A percentile compares a stretch with the other conserved stretches of the same genome.
phyloP scores from a whole-genome alignment of 352 stramenopile species.

The Hyaloperonospora arabidopsidis region DNA sequence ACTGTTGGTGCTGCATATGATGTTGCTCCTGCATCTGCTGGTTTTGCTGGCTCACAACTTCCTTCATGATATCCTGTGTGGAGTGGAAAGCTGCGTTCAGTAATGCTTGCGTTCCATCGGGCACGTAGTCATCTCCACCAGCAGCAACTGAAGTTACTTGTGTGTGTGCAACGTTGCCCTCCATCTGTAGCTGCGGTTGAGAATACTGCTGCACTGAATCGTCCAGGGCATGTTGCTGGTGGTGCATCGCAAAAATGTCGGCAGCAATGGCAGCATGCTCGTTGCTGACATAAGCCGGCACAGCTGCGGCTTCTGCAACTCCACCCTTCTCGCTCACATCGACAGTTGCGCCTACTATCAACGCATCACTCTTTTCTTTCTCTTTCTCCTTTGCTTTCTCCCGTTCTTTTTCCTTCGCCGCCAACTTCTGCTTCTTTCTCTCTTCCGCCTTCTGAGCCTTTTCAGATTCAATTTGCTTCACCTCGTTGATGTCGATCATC shows the following conservation, averaged over 20 bases:
- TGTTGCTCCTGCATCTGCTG: slow-evolving; percentile 34
- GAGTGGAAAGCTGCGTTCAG: slow-evolving; percentile 65
- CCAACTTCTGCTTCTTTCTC: slow-evolving; percentile 62
- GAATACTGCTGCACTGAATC: slow-evolving; percentile 18
- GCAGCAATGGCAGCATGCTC: slow-evolving; percentile 32
- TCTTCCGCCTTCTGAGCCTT: slow-evolving; percentile 81
- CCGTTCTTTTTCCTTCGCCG: slow-evolving; percentile 34
- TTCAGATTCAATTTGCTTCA: slow-evolving; percentile 83
- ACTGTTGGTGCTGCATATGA: slow-evolving; percentile 28
- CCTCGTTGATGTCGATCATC: slow-evolving; percentile 84
- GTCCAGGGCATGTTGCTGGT: slow-evolving; percentile 26
- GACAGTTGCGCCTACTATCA: slow-evolving; percentile 2
- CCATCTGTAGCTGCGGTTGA: slow-evolving; percentile 17
- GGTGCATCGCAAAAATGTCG: slow-evolving; percentile 34
- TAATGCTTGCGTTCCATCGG: slow-evolving; percentile 57
- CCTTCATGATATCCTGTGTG: slow-evolving; percentile 68
- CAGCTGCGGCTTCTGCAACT: slow-evolving; percentile 7
- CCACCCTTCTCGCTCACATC: slow-evolving; percentile 16
- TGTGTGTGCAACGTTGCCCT: slow-evolving; percentile 7
- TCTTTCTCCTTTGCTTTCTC: slow-evolving; percentile 32
- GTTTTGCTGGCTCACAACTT: slow-evolving; percentile 46
- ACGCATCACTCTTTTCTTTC: slow-evolving; percentile 21
- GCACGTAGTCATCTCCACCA: slow-evolving; percentile 31
- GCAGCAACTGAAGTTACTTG: slow-evolving; percentile 12
- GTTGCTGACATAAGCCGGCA: slow-evolving; percentile 16